These are phyloP conservation scores for Lagenidium giganteum DNA, from an alignment of 352 stramenopile species.

Conservation along the genomic window DNA sequence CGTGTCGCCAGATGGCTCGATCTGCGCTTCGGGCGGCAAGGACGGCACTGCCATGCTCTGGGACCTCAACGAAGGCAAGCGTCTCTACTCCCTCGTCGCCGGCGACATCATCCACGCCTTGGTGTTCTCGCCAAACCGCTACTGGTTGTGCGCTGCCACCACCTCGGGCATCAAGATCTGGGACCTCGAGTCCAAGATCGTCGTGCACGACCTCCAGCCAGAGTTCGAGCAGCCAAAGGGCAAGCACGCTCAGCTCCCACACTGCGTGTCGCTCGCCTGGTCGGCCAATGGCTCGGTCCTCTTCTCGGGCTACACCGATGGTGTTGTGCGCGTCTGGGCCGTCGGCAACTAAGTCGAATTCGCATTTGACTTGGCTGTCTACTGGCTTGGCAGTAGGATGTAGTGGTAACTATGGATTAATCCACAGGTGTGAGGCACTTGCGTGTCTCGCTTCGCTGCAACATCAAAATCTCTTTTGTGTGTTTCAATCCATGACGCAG, in stretches of 20 bases:
- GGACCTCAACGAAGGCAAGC: conserved; percentile 99
- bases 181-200: conserved; percentile 99
- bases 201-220: conserved; percentile 96
- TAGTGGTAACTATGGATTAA: too few relatives aligned
- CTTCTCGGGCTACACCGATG: conserved; percentile 99
- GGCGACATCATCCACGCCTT: conserved; percentile 96
- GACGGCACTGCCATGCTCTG: conserved; percentile 99
- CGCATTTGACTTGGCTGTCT: conserved; percentile 7
- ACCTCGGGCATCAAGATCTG: conserved; percentile 99
- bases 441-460: too few relatives aligned
- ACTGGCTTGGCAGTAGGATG: too few relatives aligned
- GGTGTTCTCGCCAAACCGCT: conserved; percentile 99
- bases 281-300: conserved; percentile 97
- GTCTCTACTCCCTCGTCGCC: conserved; percentile 98
- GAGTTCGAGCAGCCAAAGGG: conserved; percentile 89
- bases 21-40: conserved; percentile 99
- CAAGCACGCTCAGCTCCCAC: conserved; percentile 92
- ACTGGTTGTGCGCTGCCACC: conserved; percentile 99
- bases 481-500: too few relatives aligned
- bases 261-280: conserved; percentile 98
- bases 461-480: too few relatives aligned
- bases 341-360: conserved; percentile 74
- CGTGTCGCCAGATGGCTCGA: conserved; percentile 98
- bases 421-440: too few relatives aligned
- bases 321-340: conserved; percentile 95